Base-by-base conservation (phyloP, 768 basidiomycete species). In the Lactarius trivialis region DNA sequence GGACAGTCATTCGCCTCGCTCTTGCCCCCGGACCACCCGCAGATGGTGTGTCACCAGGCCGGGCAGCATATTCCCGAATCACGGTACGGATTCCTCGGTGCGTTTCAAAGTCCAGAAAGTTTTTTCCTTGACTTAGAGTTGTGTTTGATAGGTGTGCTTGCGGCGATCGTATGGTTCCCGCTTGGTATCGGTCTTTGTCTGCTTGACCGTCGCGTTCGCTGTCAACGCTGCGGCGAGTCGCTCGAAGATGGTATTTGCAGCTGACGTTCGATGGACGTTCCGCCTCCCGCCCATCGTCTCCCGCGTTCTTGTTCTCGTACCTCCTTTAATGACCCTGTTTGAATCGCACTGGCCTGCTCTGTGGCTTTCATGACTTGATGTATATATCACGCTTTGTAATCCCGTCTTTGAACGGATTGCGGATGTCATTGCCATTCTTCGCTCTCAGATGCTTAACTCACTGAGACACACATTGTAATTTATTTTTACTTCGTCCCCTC, bases 141-240 rank as follows among this genome's bases (percentile, higher is more conserved):
- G 41, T 55, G 43, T 36, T 41, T 24, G 8, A 36, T 64, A 91
- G 90, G 91, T 58, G 73, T 93, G 34, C 74, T 93, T n/a, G 88
- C 88, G 8, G 91, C 91, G 4, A 75, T 93, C 28, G 76, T 93
- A 62, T 93, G 89, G 91, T 93, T 93, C 76, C 91, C 91, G 4
- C 73, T 92, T 0, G 91, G 91, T 5, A 79, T 93, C 41, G 89
- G 84, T 2, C 75, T 88, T 6, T 93, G 91, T 68, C 73, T 93
- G 9, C 77, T 93, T 28, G 91, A 93, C 71, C 80, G 86, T 49
- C 75, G 78, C 55, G 85, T 89, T 32, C 79, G 77, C 64, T 93
- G 91, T 73, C 72, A 69, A 28, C 76, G 79, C n/a, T 82, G 81
- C 39, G 79, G 79, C 5, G 51, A 63, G 30, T 48, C 72, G 3